Evolutionary conservation across 2,329 filamentous ascomycete species (phyloP), one percentile per base, ranked within the genome.

Genomic region (Eutypella sp.): DNA sequence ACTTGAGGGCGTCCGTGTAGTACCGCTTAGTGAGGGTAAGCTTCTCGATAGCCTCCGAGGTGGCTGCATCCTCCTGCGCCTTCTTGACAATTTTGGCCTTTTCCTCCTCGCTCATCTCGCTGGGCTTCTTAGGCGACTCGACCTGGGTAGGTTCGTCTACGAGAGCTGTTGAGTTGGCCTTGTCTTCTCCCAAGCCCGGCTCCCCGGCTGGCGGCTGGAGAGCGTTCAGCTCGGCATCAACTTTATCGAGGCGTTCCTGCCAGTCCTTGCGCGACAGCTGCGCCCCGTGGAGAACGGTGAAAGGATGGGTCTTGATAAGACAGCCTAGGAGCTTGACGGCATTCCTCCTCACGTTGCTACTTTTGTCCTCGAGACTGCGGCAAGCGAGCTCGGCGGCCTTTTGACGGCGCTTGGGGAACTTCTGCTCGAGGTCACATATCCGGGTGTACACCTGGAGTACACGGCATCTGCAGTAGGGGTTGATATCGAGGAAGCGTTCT

Each of bases 291-390:
- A 96, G 85, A 16, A 91, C 83, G 31, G 87, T 89, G 59, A 96
- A 99, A 2, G 93, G 93, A 64, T 99, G 93, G 0, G 91, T 96
- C 51, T 91, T 89, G 57, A 99, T 89, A 6, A 99, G 74, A 37
- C 87, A 87, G 5, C 85, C 87, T 1, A 99, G 76, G 6, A 99
- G 72, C 67, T 96, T 97, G 64, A 99, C 93, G 2, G 93, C 91
- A 63, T 97, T 97, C 47, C 91, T 81, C 50, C 93, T 81, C 25
- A 99, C 93, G 59, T 97, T 95, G 67, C 93, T 99, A 70, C 92
- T 97, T 75, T 95, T 97, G 70, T 99, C 95, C 65, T 96, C 89
- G 3, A 99, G 74, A 65, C 92, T 97, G 56, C 88, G 81, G 46
- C 87, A 84, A 1, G 93, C 91, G 22, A 96, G 74, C 63, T 96